phyloP scores from a whole-genome alignment of 2,329 filamentous ascomycete species.

The Diaporthe aspalathi region DNA sequence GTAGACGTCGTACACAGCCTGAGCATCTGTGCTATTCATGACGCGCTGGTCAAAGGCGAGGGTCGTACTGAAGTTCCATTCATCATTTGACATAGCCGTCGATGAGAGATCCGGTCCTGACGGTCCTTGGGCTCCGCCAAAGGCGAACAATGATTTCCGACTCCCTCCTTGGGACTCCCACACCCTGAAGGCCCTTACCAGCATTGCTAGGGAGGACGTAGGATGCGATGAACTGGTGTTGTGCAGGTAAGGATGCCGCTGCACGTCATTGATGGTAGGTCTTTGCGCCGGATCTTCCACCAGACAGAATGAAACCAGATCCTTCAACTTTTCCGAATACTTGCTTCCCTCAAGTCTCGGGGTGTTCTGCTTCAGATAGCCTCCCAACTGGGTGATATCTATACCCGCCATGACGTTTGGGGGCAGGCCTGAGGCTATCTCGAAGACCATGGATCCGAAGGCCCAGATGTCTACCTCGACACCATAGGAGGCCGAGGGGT shows the following conservation, averaged over 20 bases:
- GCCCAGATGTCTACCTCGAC: slow-evolving; percentile 87
- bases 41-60: slow-evolving; percentile 72
- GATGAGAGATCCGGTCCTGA: slow-evolving; percentile 56
- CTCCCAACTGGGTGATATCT: slow-evolving; percentile 64
- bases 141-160: slow-evolving; percentile 72
- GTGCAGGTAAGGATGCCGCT: slow-evolving; percentile 76
- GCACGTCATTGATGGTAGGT: slow-evolving; percentile 75
- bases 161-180: slow-evolving; percentile 82
- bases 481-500: slow-evolving; percentile 72
- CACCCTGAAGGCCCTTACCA: slow-evolving; percentile 78
- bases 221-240: slow-evolving; percentile 73
- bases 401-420: slow-evolving; percentile 72
- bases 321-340: slow-evolving; percentile 76
- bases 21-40: slow-evolving; percentile 63
- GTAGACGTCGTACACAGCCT: slow-evolving; percentile 69
- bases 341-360: slow-evolving; percentile 78
- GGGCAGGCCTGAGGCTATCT: slow-evolving; percentile 82
- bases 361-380: slow-evolving; percentile 68
- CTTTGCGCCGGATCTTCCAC: slow-evolving; percentile 75
- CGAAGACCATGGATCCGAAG: slow-evolving; percentile 82
- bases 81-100: slow-evolving; percentile 63
- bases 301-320: slow-evolving; percentile 79
- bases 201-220: slow-evolving; percentile 69
- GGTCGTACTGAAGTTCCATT: slow-evolving; percentile 77
- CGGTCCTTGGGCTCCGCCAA: slow-evolving; percentile 68